A percentile compares a stretch with the other conserved stretches of the same genome.
Conservation (phyloP, 2,329 filamentous ascomycete species). For the Fusarium nanum region DNA sequence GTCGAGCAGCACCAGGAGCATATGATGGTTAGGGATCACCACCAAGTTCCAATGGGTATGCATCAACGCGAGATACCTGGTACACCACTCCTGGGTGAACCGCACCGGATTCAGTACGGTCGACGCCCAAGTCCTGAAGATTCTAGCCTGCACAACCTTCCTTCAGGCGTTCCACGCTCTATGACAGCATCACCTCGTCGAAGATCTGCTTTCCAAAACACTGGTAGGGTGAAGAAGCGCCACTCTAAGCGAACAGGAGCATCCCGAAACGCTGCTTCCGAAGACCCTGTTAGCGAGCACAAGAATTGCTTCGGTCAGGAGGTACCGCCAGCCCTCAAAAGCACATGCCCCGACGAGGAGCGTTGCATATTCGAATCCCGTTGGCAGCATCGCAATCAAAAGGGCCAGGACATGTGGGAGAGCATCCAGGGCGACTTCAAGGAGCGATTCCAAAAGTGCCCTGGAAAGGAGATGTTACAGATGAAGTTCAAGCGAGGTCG, state of each 20-base stretch:
- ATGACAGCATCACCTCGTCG: conserved; percentile 47
- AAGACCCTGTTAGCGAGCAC: conserved; percentile 48
- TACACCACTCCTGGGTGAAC: conserved; percentile 42
- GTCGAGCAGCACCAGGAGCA: conserved; percentile 45
- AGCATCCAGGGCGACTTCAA: conserved; percentile 60
- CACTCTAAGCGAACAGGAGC: conserved; percentile 31
- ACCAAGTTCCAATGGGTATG: conserved; percentile 41
- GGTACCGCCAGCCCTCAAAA: conserved; percentile 55
- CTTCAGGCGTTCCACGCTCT: conserved; percentile 32
- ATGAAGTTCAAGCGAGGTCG: conserved; percentile 67
- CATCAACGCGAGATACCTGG: conserved; percentile 43
- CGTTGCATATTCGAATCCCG: conserved; percentile 63
- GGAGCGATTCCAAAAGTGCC: conserved; percentile 50
- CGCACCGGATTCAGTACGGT: conserved; percentile 39
- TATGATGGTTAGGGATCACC: conserved; percentile 42
- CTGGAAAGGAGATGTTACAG: conserved; percentile 63
- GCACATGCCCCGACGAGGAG: conserved; percentile 60
- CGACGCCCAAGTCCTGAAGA: conserved; percentile 46
- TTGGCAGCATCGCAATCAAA: conserved; percentile 57
- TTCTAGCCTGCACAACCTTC: conserved; percentile 9
- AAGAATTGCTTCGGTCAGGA: conserved; percentile 52
- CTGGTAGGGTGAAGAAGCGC: conserved; percentile 47
- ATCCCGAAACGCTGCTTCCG: conserved; percentile 19
- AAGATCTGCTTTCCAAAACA: conserved; percentile 32
- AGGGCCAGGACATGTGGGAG: conserved; percentile 70